Percentiles rank a stretch among this genome's conserved stretches.
Conservation (phyloP, 2,329 filamentous ascomycete species). For the Raffaelea ambrosiae region DNA sequence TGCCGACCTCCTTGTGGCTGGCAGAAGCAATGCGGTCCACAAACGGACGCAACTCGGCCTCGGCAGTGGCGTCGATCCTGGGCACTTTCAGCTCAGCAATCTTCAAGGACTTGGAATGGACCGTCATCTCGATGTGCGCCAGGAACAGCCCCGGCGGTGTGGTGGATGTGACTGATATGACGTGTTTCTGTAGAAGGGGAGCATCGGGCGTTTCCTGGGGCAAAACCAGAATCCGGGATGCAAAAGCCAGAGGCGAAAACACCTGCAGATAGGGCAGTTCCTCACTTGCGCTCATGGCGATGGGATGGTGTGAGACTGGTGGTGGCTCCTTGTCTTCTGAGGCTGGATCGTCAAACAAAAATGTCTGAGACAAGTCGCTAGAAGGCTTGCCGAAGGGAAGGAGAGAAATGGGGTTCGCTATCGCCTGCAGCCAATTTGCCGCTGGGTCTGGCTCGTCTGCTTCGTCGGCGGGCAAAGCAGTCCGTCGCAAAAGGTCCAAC, state of each 20-base stretch:
- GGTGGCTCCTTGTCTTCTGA: constrained; percentile 27
- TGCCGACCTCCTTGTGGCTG: constrained; percentile 24
- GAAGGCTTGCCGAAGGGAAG: constrained; percentile 39
- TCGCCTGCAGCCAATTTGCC: constrained; percentile 37
- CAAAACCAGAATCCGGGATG: constrained; percentile 41
- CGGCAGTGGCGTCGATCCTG: constrained; percentile 47
- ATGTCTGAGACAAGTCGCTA: constrained; percentile 16
- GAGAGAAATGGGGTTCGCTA: constrained; percentile 41
- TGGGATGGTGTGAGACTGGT: constrained; percentile 55
- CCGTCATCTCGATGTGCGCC: constrained; percentile 47
- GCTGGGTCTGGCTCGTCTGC: constrained; percentile 18
- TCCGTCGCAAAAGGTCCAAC: constrained; percentile 30
- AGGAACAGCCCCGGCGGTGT: constrained; percentile 46
- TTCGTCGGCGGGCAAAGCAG: constrained; percentile 28
- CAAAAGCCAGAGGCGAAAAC: constrained; percentile 60
- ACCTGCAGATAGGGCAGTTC: constrained; percentile 61
- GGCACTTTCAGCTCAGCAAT: constrained; percentile 46
- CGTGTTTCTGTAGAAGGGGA: constrained; percentile 41
- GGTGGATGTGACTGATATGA: constrained; percentile 41
- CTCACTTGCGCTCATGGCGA: constrained; percentile 53
- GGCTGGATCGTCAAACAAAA: constrained; percentile 12
- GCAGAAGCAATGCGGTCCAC: constrained; percentile 29
- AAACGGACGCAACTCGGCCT: constrained; percentile 48
- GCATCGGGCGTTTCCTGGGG: constrained; percentile 17
- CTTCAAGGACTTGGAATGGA: constrained; percentile 43